These are phyloP conservation scores for Suillus clintonianus DNA, from an alignment of 768 basidiomycete genomes.

Conservation along the genomic window DNA sequence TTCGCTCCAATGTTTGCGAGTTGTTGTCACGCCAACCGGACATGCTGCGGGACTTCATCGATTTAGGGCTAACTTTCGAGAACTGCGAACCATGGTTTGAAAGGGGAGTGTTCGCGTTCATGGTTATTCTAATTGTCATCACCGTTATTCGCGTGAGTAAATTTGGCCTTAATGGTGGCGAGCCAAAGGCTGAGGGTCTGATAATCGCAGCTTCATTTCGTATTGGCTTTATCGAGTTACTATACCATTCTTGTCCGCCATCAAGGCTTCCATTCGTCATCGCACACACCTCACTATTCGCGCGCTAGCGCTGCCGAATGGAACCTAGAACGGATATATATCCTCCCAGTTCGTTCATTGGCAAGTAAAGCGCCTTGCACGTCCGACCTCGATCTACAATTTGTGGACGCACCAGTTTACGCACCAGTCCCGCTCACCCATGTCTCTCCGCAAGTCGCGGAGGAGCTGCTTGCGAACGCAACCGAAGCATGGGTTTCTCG, in stretches of 20 bases:
- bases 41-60: constrained; percentile 66
- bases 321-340: constrained; percentile 60
- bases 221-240: constrained; percentile 69
- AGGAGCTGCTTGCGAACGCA: constrained; percentile 51
- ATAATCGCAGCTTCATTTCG: constrained; percentile 64
- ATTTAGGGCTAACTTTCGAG: constrained; percentile 74
- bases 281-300: constrained; percentile 13
- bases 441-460: constrained; percentile 53
- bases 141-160: constrained; percentile 66
- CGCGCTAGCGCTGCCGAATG: constrained; percentile 22
- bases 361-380: constrained; percentile 9
- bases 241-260: constrained; percentile 57
- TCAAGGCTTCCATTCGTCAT: constrained; percentile 24
- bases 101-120: constrained; percentile 57
- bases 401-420: constrained; percentile 44
- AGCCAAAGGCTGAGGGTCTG: constrained; percentile 4
- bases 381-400: constrained; percentile 3
- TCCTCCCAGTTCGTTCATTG: constrained; percentile 44
- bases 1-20: constrained; percentile 68
- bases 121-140: constrained; percentile 60
- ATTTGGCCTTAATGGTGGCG: neutral
- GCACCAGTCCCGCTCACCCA: constrained; percentile 65
- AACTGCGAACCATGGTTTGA: constrained; percentile 84
- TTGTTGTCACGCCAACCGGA: constrained; percentile 76
- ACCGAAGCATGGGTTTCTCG: constrained; percentile 65